Evolutionary conservation across 495 filamentous ascomycete genomes (phyloP), one percentile per base, ranked within the genome.

Genomic region (Aspergillus cavernicola): DNA sequence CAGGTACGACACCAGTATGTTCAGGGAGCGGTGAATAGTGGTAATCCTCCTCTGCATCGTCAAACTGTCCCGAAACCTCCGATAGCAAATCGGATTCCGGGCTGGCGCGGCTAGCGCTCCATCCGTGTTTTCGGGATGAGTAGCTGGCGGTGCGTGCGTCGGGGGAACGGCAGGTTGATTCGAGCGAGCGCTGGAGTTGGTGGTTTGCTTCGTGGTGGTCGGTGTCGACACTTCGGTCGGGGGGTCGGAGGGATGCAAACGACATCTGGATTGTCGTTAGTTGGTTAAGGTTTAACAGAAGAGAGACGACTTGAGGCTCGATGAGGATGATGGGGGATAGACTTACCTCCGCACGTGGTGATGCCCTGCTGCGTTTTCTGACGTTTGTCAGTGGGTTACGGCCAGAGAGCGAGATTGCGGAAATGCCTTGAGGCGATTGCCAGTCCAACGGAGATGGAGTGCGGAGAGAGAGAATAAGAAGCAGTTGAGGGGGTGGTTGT

Each of bases 11-110:
- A n/a, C 20, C 41, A 6, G 7, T 35, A 13, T 24, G 41, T 24
- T 50, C 42, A 33, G 45, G 45, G 2, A 29, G 36, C 18, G 35
- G 28, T 41, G 31, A 42, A 16, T 60, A 7, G 55, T 2, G 45
- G 56, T 42, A 10, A 3, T 33, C 9, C 11, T 75, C 73, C 7
- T 74, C 69, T 6, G 71, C 73, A 43, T 76, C 73, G 28, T 75
- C 73, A 28, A 73, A 74, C 11, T 63, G 66, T 3, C 73, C 71
- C 0, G 71, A 73, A 7, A 55, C 50, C 19, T 71, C 69, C 6
- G 70, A 74, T 18, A 63, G 55, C 50, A 50, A 66, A 7, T 63
- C 62, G 4, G 52, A 54, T 6, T 62, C 50, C n/a, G 43, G 35
- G 16, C 55, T 58, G 12, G 64, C 59, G 47, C 55, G 45, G 19